These are phyloP conservation scores for Westerdykella ornata DNA, from an alignment of 2,329 filamentous ascomycete genomes.

Conservation along the genomic window DNA sequence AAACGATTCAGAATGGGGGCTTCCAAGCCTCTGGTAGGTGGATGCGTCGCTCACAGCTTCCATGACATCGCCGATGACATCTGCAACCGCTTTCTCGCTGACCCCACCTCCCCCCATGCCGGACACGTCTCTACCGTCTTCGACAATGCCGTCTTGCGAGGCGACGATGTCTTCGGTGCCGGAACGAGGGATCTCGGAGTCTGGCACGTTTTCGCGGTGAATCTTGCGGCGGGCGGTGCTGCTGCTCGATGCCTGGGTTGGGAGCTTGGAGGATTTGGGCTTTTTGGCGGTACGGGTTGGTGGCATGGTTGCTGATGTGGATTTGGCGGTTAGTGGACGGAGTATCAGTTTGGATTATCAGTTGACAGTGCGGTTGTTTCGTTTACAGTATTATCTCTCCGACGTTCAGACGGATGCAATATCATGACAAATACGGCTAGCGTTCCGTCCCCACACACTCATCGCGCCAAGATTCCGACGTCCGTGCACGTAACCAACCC, in stretches of 20 bases:
- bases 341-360: background rate
- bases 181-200: background rate
- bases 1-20: too few relatives aligned
- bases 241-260: background rate
- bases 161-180: background rate
- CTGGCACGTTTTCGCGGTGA: background rate
- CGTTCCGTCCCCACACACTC: conserved; percentile 12
- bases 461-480: conserved; percentile 24
- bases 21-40: background rate
- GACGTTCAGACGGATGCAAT: too few relatives aligned
- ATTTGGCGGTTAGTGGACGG: background rate
- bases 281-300: background rate
- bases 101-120: background rate
- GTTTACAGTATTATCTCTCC: too few relatives aligned
- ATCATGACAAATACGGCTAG: background rate
- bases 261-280: background rate
- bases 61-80: conserved; percentile 8
- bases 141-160: background rate
- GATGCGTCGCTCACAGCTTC: conserved; percentile 17
- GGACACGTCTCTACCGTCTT: conserved; percentile 2
- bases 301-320: background rate
- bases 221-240: background rate
- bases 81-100: conserved; percentile 1
- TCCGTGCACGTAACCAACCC: conserved; percentile 12
- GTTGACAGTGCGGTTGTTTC: background rate